Evolutionary conservation across 768 basidiomycete genomes (phyloP).

Genomic region (Mycena metata): DNA sequence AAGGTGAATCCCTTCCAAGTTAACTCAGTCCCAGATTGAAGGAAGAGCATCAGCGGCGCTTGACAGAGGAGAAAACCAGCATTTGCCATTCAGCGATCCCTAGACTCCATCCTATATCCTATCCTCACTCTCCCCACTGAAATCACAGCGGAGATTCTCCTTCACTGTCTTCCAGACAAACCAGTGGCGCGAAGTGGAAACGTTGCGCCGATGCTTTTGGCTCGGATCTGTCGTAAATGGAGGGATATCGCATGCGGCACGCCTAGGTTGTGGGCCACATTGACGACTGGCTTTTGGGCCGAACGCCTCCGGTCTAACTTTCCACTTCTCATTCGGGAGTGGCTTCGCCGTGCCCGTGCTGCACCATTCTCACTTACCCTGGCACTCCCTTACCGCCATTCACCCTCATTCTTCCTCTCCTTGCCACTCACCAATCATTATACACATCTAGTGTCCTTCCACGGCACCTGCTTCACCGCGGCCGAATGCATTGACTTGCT

Average conservation of each 20-base stretch:
- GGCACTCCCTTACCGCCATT: not conserved
- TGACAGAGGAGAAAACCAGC: too few species aligned
- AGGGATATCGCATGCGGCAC: conserved; percentile 8
- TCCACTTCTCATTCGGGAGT: too few species aligned
- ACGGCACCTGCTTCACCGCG: not conserved
- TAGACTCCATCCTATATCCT: too few species aligned
- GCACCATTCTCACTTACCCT: not conserved
- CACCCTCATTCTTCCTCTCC: not conserved
- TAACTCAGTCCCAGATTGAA: too few species aligned
- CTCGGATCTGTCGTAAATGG: not conserved
- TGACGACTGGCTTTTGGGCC: too few species aligned
- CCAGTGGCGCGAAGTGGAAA: not conserved
- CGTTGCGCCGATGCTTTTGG: conserved; percentile 19
- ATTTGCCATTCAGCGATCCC: too few species aligned
- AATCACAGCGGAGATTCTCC: conserved; percentile 18
- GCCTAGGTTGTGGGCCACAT: conserved; percentile 2
- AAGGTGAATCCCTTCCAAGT: too few species aligned
- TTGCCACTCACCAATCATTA: not conserved
- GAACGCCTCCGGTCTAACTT: too few species aligned
- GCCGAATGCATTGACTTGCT: not conserved
- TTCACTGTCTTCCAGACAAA: conserved; percentile 8
- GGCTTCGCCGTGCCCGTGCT: too few species aligned
- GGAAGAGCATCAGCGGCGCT: too few species aligned
- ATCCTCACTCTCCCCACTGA: too few species aligned
- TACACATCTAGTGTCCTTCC: not conserved